These are phyloP conservation scores for Protoeuglena noctilucae DNA, from an alignment of 139 green algal genomes.

Conservation along the genomic window DNA sequence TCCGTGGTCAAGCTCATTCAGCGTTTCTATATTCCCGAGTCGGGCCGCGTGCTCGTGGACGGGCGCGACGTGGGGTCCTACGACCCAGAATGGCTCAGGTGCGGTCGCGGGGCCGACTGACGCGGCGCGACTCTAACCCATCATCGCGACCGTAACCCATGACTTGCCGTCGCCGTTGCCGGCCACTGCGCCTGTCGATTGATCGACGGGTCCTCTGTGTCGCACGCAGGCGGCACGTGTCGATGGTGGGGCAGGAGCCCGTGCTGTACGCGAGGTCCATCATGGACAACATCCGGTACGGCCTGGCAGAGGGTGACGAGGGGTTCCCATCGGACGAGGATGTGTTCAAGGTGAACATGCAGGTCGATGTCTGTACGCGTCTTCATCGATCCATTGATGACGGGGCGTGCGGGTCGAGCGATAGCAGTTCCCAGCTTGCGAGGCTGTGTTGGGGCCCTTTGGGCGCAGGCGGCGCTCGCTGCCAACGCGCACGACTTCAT, in stretches of 20 bases:
- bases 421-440: neutral
- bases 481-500: constrained; percentile 37
- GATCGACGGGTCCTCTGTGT: constrained; percentile 4
- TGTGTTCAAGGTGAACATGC: no score
- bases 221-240: constrained; percentile 21
- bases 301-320: constrained; percentile 41
- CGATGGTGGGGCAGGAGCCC: constrained; percentile 63
- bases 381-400: no score
- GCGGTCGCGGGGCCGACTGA: neutral
- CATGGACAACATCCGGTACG: constrained; percentile 65
- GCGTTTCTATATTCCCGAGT: constrained; percentile 67
- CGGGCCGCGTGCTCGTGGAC: constrained; percentile 48
- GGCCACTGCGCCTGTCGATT: neutral
- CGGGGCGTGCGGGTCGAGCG: no score
- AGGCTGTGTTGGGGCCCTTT: no score
- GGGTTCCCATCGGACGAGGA: constrained; percentile 2
- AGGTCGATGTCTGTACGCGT: no score
- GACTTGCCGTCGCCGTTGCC: neutral
- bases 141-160: no score
- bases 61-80: constrained; percentile 42
- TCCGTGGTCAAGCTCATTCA: constrained; percentile 80
- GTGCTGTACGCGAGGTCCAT: constrained; percentile 64
- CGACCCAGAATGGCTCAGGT: constrained; percentile 38
- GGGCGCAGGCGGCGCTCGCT: constrained; percentile 11
- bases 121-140: no score